Conservation (phyloP, 202 grass and related monocot genomes). For the Saccharum hybrid region DNA sequence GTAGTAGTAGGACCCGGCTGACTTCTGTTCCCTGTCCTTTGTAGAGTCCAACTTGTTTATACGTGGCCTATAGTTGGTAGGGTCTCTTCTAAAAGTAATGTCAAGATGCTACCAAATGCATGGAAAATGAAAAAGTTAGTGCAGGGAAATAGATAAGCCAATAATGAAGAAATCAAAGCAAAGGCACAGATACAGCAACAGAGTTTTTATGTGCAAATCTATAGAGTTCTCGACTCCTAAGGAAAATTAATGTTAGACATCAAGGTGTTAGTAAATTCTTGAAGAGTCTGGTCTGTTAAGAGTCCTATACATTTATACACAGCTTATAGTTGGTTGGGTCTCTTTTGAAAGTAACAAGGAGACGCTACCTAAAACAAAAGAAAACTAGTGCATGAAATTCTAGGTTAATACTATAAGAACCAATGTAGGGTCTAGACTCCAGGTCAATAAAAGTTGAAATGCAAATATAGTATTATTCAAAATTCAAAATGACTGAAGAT, state of each 20-base stretch:
- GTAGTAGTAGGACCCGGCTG: slow-evolving; percentile 85
- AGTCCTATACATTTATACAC: not conserved
- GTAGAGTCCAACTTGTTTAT: slow-evolving; percentile 91
- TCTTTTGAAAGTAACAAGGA: slow-evolving; percentile 63
- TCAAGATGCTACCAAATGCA: slow-evolving; percentile 69
- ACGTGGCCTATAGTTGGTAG: slow-evolving; percentile 81
- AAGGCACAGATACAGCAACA: not conserved
- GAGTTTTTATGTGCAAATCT: not conserved
- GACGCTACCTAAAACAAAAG: slow-evolving; percentile 50
- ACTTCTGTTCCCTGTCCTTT: slow-evolving; percentile 91
- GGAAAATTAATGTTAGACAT: slow-evolving; percentile 49
- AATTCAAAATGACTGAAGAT: slow-evolving; percentile 15
- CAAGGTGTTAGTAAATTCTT: slow-evolving; percentile 58
- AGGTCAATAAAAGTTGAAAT: not conserved
- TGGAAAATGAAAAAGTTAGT: not conserved
- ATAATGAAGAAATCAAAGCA: not conserved
- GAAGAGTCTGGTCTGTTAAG: slow-evolving; percentile 51
- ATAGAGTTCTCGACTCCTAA: not conserved
- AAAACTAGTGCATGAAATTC: slow-evolving; percentile 18
- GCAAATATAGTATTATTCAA: not conserved
- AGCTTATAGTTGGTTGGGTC: slow-evolving; percentile 63
- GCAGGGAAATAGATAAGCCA: not conserved
- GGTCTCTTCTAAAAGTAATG: slow-evolving; percentile 93
- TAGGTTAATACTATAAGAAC: not conserved
- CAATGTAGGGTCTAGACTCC: not conserved